Percentiles rank a stretch among this genome's conserved stretches.
These are phyloP conservation scores for Gomphus sp. DNA, from an alignment of 1,284 basidiomycete genomes.

Conservation along the genomic window DNA sequence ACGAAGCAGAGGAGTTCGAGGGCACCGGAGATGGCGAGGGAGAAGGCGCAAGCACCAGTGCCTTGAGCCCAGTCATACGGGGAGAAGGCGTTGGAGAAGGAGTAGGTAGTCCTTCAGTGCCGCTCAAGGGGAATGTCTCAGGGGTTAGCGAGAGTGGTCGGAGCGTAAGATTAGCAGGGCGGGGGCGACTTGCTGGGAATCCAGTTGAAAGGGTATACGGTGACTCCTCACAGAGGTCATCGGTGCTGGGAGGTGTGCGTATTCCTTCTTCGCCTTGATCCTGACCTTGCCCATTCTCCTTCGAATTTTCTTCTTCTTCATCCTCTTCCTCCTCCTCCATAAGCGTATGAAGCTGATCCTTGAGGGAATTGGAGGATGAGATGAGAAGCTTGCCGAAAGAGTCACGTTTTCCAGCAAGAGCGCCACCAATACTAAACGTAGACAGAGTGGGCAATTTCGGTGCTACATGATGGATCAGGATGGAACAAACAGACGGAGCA, in stretches of 20 bases:
- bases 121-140: constrained; percentile 29
- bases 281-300: neutral
- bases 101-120: constrained; percentile 38
- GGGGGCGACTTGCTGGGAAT: constrained; percentile 32
- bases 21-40: constrained; percentile 17
- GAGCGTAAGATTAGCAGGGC: constrained; percentile 49
- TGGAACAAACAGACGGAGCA: neutral
- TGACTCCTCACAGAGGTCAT: neutral
- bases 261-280: neutral
- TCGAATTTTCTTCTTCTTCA: constrained; percentile 28
- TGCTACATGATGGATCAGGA: constrained; percentile 20
- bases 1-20: constrained; percentile 18
- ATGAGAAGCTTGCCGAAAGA: constrained; percentile 63
- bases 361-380: constrained; percentile 43
- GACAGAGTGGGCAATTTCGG: constrained; percentile 5
- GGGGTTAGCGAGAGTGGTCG: constrained; percentile 63
- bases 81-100: constrained; percentile 37
- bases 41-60: constrained; percentile 37
- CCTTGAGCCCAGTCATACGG: constrained; percentile 33
- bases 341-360: constrained; percentile 67
- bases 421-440: constrained; percentile 5
- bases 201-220: constrained; percentile 12
- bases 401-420: constrained; percentile 51
- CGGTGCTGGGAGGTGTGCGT: neutral
- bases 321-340: constrained; percentile 75